phyloP scores from a whole-genome alignment of 352 stramenopile species.

The Globisporangium rhizosaccharum region DNA sequence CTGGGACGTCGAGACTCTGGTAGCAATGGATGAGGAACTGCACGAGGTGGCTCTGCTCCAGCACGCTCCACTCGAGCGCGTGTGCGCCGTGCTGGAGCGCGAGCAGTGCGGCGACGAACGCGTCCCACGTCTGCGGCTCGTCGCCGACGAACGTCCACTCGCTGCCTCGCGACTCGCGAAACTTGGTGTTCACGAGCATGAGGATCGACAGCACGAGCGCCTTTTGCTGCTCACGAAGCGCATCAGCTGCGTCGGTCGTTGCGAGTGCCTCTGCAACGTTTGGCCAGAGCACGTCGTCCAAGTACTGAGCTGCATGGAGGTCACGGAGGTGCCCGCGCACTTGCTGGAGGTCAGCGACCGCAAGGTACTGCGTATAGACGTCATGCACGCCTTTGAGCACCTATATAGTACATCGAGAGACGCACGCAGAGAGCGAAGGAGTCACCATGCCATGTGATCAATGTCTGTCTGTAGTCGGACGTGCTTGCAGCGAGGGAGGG shows the following conservation, averaged over 20 bases:
- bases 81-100: slow-evolving; percentile 4
- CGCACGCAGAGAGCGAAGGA: too few relatives aligned
- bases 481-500: too few relatives aligned
- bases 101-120: slow-evolving; percentile 36
- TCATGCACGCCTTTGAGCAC: slow-evolving; percentile 16
- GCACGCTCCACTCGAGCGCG: slow-evolving; percentile 20
- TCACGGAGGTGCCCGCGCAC: slow-evolving; percentile 19
- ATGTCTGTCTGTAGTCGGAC: too few relatives aligned
- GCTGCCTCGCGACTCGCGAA: slow-evolving; percentile 1
- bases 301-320: slow-evolving; percentile 25
- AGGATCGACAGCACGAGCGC: slow-evolving; percentile 39
- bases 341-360: slow-evolving; percentile 10
- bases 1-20: slow-evolving; percentile 45
- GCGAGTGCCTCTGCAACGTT: slow-evolving; percentile 16
- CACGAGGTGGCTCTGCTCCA: slow-evolving; percentile 44
- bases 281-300: slow-evolving; percentile 57
- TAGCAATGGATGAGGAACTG: slow-evolving; percentile 66
- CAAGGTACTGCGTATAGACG: slow-evolving; percentile 35
- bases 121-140: slow-evolving; percentile 24
- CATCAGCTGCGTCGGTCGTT: slow-evolving; percentile 1
- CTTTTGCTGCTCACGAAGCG: slow-evolving; percentile 27
- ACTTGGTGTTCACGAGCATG: slow-evolving; percentile 30
- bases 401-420: slow-evolving; percentile 1
- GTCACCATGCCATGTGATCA: too few relatives aligned
- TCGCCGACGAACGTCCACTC: slow-evolving; percentile 12